Evolutionary conservation across 805 yeast genomes (phyloP), one percentile per base, ranked within the genome.

Genomic region (Zygoascus bituminiphila): DNA sequence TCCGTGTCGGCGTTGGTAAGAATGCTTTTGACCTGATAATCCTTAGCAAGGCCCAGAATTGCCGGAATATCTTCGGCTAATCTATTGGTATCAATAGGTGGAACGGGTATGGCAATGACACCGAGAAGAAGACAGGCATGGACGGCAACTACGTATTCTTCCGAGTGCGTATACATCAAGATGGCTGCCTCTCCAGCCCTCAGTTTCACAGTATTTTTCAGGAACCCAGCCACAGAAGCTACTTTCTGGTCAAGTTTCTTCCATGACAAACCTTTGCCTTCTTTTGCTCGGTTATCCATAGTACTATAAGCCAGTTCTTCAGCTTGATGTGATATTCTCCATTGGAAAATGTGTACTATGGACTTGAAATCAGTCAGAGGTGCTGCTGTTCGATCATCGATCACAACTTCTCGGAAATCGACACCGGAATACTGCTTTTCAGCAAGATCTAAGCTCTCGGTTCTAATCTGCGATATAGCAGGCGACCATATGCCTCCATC

Each of bases 71-170:
- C 97, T 57, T 86, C 96, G 3, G 76, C 80, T 7, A 82, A 69
- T 47, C 88, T 68, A 39, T 73, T 74, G 10, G 79, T 70, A 51
- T 83, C 88, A 37, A 88, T 66, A 0, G 94, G 88, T 8, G 80
- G 69, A 61, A 88, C 64, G 0, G 95, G 93, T 14, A 91, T 73
- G 0, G 93, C 87, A 2, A 85, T 74, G 4, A 88, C 60, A 49
- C 96, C 96, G 46, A 88, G 76, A 48, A 82, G 66, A 62, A 91
- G 76, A 62, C 98, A 91, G 0, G 98, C 97, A 64, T 81, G 79
- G 1, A 88, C 71, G 1, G 95, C 87, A 24, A 87, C 78, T 4
- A 83, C 78, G 59, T 78, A 91, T 52, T 93, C 98, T 49, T 89
- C 96, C 1, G 88, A 79, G 42, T 91, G 76, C 0, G 95, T 83